Evolutionary conservation across 768 basidiomycete genomes (phyloP).

Genomic region (Amanita subjunquillea): DNA sequence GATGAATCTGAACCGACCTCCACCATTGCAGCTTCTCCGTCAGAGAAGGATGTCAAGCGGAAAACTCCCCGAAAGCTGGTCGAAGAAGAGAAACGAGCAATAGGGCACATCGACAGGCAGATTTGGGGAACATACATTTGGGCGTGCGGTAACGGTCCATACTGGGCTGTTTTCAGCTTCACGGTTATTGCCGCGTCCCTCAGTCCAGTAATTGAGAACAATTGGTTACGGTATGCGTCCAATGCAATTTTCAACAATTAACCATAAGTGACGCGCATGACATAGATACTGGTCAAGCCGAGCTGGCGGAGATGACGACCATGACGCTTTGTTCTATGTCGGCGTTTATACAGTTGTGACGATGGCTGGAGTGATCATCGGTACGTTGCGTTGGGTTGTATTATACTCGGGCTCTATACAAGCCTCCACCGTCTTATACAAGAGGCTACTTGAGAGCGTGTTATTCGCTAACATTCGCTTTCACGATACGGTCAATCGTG

Average conservation of each 20-base stretch:
- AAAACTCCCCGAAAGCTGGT: constrained; percentile 64
- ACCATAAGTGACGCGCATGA: neutral
- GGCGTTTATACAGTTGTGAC: constrained; percentile 46
- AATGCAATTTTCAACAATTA: neutral
- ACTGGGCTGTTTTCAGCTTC: constrained; percentile 39
- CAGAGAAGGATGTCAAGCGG: constrained; percentile 19
- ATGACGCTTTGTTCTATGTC: constrained; percentile 46
- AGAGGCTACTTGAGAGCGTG: constrained; percentile 61
- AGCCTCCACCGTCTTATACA: constrained; percentile 67
- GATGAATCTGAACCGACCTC: constrained; percentile 29
- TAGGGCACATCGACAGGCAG: constrained; percentile 44
- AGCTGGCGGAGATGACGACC: constrained; percentile 21
- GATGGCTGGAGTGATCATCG: constrained; percentile 28
- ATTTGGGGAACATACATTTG: constrained; percentile 41
- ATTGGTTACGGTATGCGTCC: constrained; percentile 38
- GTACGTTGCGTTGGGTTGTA: constrained; percentile 46
- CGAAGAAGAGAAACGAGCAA: constrained; percentile 62
- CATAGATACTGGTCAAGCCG: constrained; percentile 42
- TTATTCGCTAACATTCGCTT: constrained; percentile 86
- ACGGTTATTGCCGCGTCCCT: constrained; percentile 39
- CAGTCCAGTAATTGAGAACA: constrained; percentile 52
- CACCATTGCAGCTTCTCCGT: constrained; percentile 29
- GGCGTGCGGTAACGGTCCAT: constrained; percentile 24
- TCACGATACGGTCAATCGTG: constrained; percentile 86
- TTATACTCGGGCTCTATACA: constrained; percentile 66